phyloP scores from a whole-genome alignment of 1,139 yeast species.

The Suhomyces bribrorum region DNA sequence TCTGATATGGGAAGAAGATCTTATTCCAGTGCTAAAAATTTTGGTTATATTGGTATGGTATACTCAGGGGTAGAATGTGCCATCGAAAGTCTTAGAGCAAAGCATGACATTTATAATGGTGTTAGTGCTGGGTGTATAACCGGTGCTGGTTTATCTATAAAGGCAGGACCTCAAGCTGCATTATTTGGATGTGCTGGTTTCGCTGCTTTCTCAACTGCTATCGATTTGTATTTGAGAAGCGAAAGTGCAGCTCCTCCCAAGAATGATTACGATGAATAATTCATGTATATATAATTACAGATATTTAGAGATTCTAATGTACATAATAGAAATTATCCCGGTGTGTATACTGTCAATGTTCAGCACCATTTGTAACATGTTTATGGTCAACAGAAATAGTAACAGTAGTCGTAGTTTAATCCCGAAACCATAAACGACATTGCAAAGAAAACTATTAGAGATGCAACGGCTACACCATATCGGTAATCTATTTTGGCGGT shows the following conservation, averaged over 20 bases:
- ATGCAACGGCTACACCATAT: neutral
- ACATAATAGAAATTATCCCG: slow-evolving; percentile 6
- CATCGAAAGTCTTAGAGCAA: slow-evolving; percentile 83
- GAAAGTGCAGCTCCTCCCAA: slow-evolving; percentile 85
- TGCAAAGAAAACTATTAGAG: slow-evolving; percentile 15
- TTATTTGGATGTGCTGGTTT: slow-evolving; percentile 93
- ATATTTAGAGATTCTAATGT: slow-evolving; percentile 10
- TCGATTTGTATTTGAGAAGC: slow-evolving; percentile 84
- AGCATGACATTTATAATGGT: slow-evolving; percentile 91
- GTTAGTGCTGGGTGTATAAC: slow-evolving; percentile 93
- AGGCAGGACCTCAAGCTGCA: slow-evolving; percentile 94
- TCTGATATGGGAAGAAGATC: slow-evolving; percentile 90
- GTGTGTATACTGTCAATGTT: neutral
- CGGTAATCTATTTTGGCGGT: slow-evolving; percentile 4
- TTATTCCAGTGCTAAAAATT: slow-evolving; percentile 85
- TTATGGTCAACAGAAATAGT: slow-evolving; percentile 33
- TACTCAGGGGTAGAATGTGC: slow-evolving; percentile 95
- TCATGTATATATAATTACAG: slow-evolving; percentile 13
- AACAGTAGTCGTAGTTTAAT: slow-evolving; percentile 39
- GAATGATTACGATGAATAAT: slow-evolving; percentile 81
- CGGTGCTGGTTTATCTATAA: slow-evolving; percentile 87
- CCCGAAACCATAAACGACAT: slow-evolving; percentile 32
- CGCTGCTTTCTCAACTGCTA: slow-evolving; percentile 94
- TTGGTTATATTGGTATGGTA: slow-evolving; percentile 91
- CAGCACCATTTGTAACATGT: neutral